Base-by-base conservation (phyloP, 2,329 filamentous ascomycete genomes). In the Fusarium sp. region DNA sequence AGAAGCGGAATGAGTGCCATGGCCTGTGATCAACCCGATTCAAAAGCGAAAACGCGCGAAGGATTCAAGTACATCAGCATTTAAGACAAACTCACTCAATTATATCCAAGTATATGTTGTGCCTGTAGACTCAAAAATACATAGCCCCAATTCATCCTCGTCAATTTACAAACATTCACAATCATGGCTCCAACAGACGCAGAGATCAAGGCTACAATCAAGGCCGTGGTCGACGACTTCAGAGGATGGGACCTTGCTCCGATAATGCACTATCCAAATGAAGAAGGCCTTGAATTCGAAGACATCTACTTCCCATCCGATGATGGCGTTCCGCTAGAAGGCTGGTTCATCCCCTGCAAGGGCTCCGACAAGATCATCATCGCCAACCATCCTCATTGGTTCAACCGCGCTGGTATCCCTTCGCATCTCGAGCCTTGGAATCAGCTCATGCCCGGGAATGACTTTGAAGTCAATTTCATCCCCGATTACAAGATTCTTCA, bases 401-500 rank as follows among this genome's bases (percentile, higher is more conserved):
- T 70, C 57, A 73, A 57, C 41, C 66, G 70, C 11, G 70, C 70
- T 2, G 70, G 70, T 0, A 54, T 73, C 2, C 70, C 70, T 4
- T 73, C 70, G 1, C 70, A 73, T 7, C 16, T 73, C 2, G 54
- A 63, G 0, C 70, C 70, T 4, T 73, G 66, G 70, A 67, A 25
- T 10, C 44, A 69, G 0, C 70, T 72, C 6, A 64, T 73, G 42
- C 70, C 70, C 0, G 70, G 70, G 7, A 73, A 71, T 7, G 61
- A 67, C 10, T 73, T 72, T 29, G 70, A 72, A 12, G 70, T 72
- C 14, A 70, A 70, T n/a, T 72, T 72, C 12, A 60, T 72, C 2
- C 70, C 70, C 1, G 70, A 72, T 21, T 72, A 73, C 41, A 70
- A 70, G 37, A 72, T 72, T n/a, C 33, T 72, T 3, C 70, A 72